Percentiles rank a stretch among this genome's conserved stretches.
Conservation (phyloP, 2,329 filamentous ascomycete species). For the Phyllachora maydis region DNA sequence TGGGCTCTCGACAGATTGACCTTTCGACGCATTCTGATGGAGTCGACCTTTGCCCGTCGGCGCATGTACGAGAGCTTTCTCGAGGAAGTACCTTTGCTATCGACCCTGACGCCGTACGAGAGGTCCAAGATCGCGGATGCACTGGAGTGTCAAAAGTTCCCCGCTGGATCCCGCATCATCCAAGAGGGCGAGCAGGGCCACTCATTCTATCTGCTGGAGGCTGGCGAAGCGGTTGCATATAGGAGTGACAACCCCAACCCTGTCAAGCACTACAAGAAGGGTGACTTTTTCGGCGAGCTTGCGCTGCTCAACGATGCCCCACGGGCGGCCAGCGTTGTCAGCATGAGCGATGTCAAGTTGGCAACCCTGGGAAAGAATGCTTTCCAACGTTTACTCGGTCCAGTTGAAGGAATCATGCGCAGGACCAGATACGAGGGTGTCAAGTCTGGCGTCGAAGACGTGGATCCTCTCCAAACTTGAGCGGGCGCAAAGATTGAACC, state of each 20-base stretch:
- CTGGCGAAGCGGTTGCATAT: constrained; percentile 69
- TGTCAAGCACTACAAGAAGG: constrained; percentile 70
- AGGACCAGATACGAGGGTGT: constrained; percentile 45
- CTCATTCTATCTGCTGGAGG: constrained; percentile 79
- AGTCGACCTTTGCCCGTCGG: constrained; percentile 85
- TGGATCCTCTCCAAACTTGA: constrained; percentile 41
- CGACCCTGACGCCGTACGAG: constrained; percentile 74
- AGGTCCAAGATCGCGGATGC: constrained; percentile 95
- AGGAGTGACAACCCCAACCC: constrained; percentile 51
- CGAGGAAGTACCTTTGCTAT: constrained; percentile 75
- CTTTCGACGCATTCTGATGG: constrained; percentile 95
- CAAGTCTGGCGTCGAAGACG: constrained; percentile 40
- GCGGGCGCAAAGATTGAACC: background rate
- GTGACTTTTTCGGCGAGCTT: constrained; percentile 93
- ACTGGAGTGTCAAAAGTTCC: constrained; percentile 74
- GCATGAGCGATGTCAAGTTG: constrained; percentile 75
- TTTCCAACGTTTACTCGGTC: constrained; percentile 81
- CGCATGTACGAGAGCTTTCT: constrained; percentile 96
- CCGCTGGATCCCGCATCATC: constrained; percentile 67
- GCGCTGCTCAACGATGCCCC: constrained; percentile 86
- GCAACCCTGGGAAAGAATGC: constrained; percentile 83
- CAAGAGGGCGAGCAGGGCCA: constrained; percentile 78
- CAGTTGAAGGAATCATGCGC: constrained; percentile 87
- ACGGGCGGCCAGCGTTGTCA: constrained; percentile 72
- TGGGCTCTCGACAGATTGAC: constrained; percentile 93